Base-by-base conservation (phyloP, 345 rosid species). In the Lagerstroemia speciosa region DNA sequence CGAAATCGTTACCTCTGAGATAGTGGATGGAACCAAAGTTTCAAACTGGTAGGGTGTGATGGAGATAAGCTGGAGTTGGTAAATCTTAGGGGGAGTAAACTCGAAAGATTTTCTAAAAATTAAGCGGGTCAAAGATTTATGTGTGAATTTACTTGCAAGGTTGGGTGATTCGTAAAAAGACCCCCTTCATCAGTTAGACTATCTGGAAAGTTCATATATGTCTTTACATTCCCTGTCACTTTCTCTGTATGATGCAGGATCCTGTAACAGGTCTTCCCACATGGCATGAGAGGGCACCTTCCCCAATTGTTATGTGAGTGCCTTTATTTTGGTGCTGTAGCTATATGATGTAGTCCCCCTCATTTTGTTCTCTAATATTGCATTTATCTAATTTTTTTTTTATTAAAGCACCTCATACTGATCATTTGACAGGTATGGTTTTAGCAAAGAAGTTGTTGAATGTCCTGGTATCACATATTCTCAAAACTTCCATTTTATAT, bases 371-470 rank as follows among this genome's bases (percentile, higher is more conserved):
- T 58, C 63, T 58, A 30, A 16, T 26, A 9, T 69, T 15, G 32
- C 71, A 41, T 73, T 62, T 62, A 15, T 63, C 24, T 30, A 29
- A 50, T 16, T 8, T n/a, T 12, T 16, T 40, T 6, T 24, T 60
- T 31, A 29, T 8, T 64, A 15, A 50, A 36, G 24, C 32, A 24
- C 12, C 0, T 5, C 33, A 14, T 48, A 40, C 53, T 75, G 26
- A 50, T 72, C 74, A 30, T 79, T 77, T 70, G 69, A 72, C 89
- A 93, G 97, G 86, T 93, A 90, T 77, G 96, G 98, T 14, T 93
- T 93, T 73, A 93, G 93, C 91, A 84, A 84, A 81, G 90, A 90
- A 68, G 71, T 93, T 67, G 98, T 93, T 53, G 98, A 93, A 77
- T 85, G 87, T 70, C 97, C 97, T 67, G 96, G 97, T 90, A 83